These are phyloP conservation scores for Rubroshorea leprosula DNA, from an alignment of 345 rosid species.

Conservation along the genomic window DNA sequence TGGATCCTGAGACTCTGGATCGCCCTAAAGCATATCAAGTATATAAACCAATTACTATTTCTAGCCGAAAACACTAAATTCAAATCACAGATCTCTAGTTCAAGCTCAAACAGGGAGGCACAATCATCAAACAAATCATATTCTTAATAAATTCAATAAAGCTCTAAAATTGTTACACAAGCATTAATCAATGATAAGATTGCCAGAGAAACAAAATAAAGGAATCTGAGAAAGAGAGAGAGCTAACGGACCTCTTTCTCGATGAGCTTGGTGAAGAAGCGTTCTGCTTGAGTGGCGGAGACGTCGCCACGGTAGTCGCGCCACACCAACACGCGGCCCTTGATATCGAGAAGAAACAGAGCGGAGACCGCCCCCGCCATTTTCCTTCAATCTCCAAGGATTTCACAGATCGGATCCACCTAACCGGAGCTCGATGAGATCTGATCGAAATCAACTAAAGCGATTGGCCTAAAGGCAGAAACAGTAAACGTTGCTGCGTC, in stretches of 20 bases:
- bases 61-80: neutral
- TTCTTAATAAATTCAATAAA: neutral
- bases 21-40: constrained; percentile 49
- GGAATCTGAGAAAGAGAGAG: neutral
- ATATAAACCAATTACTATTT: neutral
- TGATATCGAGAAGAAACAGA: constrained; percentile 82
- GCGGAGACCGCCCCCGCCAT: constrained; percentile 98
- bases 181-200: neutral
- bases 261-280: constrained; percentile 91
- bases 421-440: neutral
- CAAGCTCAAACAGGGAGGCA: neutral
- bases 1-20: constrained; percentile 97
- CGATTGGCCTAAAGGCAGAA: constrained; percentile 4
- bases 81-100: constrained; percentile 9
- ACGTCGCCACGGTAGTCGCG: constrained; percentile 96
- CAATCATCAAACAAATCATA: neutral
- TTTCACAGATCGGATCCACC: constrained; percentile 18
- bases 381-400: neutral
- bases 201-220: neutral
- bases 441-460: constrained; percentile 2
- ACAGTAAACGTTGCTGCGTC: neutral
- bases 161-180: neutral
- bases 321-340: constrained; percentile 96
- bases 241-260: constrained; percentile 62
- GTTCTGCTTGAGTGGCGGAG: constrained; percentile 77